A percentile compares a stretch with the other conserved stretches of the same genome.
Conservation (phyloP, 176 grass and related monocot species). For the Hyparrhenia diplandra region DNA sequence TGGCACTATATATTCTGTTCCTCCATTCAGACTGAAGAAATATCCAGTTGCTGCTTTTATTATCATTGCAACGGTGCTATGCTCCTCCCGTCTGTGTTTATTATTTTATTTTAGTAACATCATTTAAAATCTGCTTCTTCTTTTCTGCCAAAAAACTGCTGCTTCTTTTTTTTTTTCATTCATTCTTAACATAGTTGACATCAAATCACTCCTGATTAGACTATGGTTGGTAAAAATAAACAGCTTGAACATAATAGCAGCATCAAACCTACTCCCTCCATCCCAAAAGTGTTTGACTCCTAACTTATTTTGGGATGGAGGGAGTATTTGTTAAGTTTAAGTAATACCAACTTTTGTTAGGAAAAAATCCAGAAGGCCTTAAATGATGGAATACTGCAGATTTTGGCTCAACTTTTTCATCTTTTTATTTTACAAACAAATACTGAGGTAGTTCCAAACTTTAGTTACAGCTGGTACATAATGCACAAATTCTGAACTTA, state of each 20-base stretch:
- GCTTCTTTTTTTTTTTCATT: background rate
- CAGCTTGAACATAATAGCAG: background rate
- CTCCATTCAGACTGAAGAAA: slow-evolving; percentile 97
- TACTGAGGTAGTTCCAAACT: background rate
- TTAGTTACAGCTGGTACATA: background rate
- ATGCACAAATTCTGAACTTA: background rate
- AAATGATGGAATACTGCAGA: background rate
- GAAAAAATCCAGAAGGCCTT: background rate
- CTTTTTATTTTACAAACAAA: slow-evolving; percentile 12
- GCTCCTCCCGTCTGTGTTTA: background rate
- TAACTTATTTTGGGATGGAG: too few relatives aligned
- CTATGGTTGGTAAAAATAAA: background rate
- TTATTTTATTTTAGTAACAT: background rate
- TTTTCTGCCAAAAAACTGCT: background rate
- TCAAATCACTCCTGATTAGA: background rate
- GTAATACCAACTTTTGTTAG: background rate
- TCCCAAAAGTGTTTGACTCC: too few relatives aligned
- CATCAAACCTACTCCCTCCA: background rate
- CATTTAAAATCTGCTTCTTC: background rate
- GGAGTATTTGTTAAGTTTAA: background rate
- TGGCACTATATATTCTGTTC: slow-evolving; percentile 98
- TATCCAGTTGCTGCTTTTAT: slow-evolving; percentile 91
- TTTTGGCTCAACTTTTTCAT: background rate
- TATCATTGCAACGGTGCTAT: slow-evolving; percentile 91
- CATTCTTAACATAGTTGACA: background rate